Percentiles rank a stretch among this genome's conserved stretches.
Conservation (phyloP, 2,329 filamentous ascomycete species). For the Pleomassaria siparia region DNA sequence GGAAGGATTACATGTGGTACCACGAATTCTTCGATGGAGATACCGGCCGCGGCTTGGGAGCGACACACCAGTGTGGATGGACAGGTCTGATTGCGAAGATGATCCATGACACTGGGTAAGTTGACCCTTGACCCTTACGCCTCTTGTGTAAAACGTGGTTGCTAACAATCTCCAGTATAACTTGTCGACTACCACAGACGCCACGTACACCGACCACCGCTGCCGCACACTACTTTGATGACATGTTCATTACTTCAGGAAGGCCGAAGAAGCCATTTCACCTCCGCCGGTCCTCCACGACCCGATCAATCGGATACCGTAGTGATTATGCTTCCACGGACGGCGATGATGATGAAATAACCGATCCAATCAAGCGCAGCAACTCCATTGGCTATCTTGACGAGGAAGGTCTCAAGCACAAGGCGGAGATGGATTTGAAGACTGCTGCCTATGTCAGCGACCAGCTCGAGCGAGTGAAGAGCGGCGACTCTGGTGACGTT, state of each 20-base stretch:
- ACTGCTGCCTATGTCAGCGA: slow-evolving; percentile 80
- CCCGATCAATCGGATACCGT: slow-evolving; percentile 78
- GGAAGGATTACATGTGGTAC: slow-evolving; percentile 94
- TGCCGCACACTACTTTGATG: slow-evolving; percentile 94
- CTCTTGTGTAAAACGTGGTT: neutral
- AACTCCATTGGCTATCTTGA: slow-evolving; percentile 55
- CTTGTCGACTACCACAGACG: slow-evolving; percentile 88
- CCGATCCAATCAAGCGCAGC: slow-evolving; percentile 37
- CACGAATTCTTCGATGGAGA: slow-evolving; percentile 98
- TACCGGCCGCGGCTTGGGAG: slow-evolving; percentile 82
- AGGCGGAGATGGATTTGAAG: slow-evolving; percentile 55
- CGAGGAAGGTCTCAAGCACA: slow-evolving; percentile 50
- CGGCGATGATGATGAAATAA: slow-evolving; percentile 29
- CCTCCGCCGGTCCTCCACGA: slow-evolving; percentile 77
- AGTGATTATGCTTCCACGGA: slow-evolving; percentile 65
- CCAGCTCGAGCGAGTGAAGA: slow-evolving; percentile 73
- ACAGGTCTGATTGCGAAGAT: slow-evolving; percentile 93
- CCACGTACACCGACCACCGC: slow-evolving; percentile 82
- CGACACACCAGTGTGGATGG: slow-evolving; percentile 95
- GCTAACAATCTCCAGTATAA: slow-evolving; percentile 64
- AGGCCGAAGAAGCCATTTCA: slow-evolving; percentile 50
- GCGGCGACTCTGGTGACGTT: slow-evolving; percentile 53
- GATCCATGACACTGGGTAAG: slow-evolving; percentile 96
- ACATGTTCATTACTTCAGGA: slow-evolving; percentile 67
- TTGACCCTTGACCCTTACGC: slow-evolving; percentile 14